Evolutionary conservation across 2,329 filamentous ascomycete genomes (phyloP), one percentile per base, ranked within the genome.

Genomic region (Colletotrichum melonis): DNA sequence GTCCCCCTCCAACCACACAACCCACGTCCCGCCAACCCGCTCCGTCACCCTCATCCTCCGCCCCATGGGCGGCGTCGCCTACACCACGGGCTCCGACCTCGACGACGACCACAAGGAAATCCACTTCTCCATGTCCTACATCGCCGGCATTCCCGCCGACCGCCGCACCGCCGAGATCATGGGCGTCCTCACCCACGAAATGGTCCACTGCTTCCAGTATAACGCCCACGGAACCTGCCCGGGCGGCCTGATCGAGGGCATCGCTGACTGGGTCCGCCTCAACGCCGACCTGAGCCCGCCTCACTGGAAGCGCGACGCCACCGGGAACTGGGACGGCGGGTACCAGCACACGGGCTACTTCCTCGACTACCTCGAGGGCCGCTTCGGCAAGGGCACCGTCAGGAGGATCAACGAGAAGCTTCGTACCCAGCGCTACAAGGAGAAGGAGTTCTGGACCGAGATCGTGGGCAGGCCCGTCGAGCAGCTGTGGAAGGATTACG

Each of bases 341-440:
- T 98, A 98, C 83, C 93, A 98, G 85, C 90, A 93, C 76, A 98
- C 96, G 7, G 97, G 92, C 1, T 98, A 94, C 81, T 98, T 98
- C 78, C 84, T 98, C 63, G 92, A 97, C 67, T 98, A 94, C 84
- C 84, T 98, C 59, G 95, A 98, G 83, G 81, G 85, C 46, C 87
- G 87, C 60, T 93, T 89, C 76, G 91, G 91, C 0, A 78, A 81
- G 9, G 91, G 89, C 8, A 90, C 89, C 0, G 87, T 93, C 32
- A 85, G 89, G 69, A 87, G 85, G 69, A 82, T 97, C 63, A 93
- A 97, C 78, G 92, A 91, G 78, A 89, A 88, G 75, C 82, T 97
- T 80, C 86, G 91, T 73, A 83, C 83, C n/a, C 85, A 85, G 54
- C 86, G 84, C 83, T 94, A 97, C 82, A 85, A 92, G 74, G 88